Evolutionary conservation across 83 land plant genomes (phyloP), one percentile per base, ranked within the genome.

Genomic region (Diphasiastrum complanatum): DNA sequence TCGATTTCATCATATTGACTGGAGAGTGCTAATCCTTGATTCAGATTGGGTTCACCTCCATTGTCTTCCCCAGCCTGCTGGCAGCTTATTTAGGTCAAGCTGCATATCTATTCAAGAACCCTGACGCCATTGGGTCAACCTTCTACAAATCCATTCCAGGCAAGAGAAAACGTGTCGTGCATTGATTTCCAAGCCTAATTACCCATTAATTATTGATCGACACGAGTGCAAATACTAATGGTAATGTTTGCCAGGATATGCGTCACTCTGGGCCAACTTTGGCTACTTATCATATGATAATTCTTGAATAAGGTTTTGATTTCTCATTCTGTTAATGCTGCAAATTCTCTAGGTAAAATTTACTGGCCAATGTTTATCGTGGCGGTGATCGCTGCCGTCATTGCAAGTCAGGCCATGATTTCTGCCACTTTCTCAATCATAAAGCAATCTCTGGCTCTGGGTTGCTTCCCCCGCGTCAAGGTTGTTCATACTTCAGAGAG

Each of bases 61-160:
- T 72, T 1, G 41, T 72, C 32, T 65, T 50, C 33, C 75, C 70
- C 12, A 14, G 30, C 19, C 68, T 72, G 11, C 14, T 72, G 26
- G 37, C 60, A 26, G 47, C 49, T 22, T 72, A 72, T 51, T 45
- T 60, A 41, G 75, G 75, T 24, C 75, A 72, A 65, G 62, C 75
- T 50, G 75, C 75, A 50, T 65, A 47, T 48, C 57, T 57, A 3
- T 58, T 60, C 8, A n/a, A 23, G 22, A 16, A 19, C 25, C 20
- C 5, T 5, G 36, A 3, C 18, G n/a, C 61, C 5, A 18, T 18
- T 35, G 4, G 33, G 22, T 45, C 31, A 54, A 30, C 38, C 51
- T 64, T 75, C 27, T 47, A 62, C 34, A 51, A 43, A 57, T 75
- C 68, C 10, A 34, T 57, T 10, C 64, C 65, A 31, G 51, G 76